Percentiles rank a stretch among this genome's conserved stretches.
phyloP scores from a whole-genome alignment of 805 yeast genomes.

The Cyberlindnera bimundalis region DNA sequence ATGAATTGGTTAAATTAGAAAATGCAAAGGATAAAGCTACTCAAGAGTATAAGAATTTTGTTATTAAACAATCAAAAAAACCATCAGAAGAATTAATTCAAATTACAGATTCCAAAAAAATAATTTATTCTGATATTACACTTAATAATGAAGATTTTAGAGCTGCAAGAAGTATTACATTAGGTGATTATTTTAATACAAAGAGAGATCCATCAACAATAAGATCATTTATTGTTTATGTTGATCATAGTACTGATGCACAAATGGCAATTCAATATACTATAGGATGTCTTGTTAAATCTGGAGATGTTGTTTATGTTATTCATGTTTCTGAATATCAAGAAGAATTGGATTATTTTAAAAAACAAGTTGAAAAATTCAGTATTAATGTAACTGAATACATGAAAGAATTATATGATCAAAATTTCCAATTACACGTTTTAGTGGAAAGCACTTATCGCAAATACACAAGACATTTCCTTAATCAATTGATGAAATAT shows the following conservation, averaged over 20 bases:
- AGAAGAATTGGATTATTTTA: slow-evolving; percentile 23
- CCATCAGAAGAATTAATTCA: slow-evolving; percentile 25
- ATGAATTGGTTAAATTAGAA: slow-evolving; percentile 20
- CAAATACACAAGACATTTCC: slow-evolving; percentile 36
- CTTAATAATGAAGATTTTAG: slow-evolving; percentile 50
- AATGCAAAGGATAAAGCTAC: slow-evolving; percentile 20
- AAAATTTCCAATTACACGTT: slow-evolving; percentile 26
- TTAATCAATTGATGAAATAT: slow-evolving; percentile 35
- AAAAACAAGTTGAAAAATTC: slow-evolving; percentile 16
- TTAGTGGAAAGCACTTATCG: slow-evolving; percentile 34
- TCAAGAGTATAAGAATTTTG: slow-evolving; percentile 20
- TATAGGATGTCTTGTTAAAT: slow-evolving; percentile 77
- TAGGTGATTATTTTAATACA: slow-evolving; percentile 55
- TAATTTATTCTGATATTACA: slow-evolving; percentile 53
- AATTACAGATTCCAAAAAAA: slow-evolving; percentile 38
- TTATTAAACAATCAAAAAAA: slow-evolving; percentile 18
- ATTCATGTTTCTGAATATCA: slow-evolving; percentile 49
- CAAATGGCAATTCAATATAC: slow-evolving; percentile 84
- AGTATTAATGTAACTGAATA: slow-evolving; percentile 12
- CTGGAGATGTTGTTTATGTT: slow-evolving; percentile 77
- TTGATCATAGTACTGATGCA: slow-evolving; percentile 82
- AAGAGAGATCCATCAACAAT: slow-evolving; percentile 24
- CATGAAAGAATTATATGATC: slow-evolving; percentile 16
- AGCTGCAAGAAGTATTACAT: slow-evolving; percentile 63
- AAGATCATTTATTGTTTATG: slow-evolving; percentile 71